Base-by-base conservation (phyloP, 2,329 filamentous ascomycete genomes). In the Triangularia setosa region DNA sequence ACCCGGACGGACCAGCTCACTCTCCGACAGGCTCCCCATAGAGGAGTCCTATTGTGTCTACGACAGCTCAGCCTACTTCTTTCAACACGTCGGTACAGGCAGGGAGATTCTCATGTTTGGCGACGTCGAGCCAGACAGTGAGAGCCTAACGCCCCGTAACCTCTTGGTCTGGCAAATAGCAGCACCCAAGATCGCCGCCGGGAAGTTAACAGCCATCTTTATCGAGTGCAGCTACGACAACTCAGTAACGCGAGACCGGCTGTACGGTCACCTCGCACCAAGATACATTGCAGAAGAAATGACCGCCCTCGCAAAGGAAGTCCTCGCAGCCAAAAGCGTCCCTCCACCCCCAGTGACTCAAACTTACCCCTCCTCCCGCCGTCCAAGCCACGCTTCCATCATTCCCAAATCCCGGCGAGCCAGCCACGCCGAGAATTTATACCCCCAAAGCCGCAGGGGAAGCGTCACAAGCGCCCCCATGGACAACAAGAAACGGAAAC, bases 181-280 rank as follows among this genome's bases (percentile, higher is more conserved):
- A 0, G 94, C 93, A 0, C 90, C 90, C 8, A 97, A 96, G 74
- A 87, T 99, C 25, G 90, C 83, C 0, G 79, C 82, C 0, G 91
- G 92, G 1, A 81, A 84, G 3, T 82, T 99, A 0, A 84, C 83
- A 0, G 94, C 90, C 11, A 90, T 99, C 12, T 94, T 98, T 73
- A 96, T 99, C 70, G 95, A 99, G 79, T 98, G 94, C 76, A 96
- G 92, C 67, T 99, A 94, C 75, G 90, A 92, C 66, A 90, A 97
- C 75, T 85, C 86, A 7, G 90, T 93, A 71, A 83, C 86, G 23
- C 88, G 95, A 65, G 88, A 90, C 58, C 85, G 88, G 0, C 82
- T 99, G 0, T 99, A 93, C 69, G 95, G 95, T 0, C 95, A 99
- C 71, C 80, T 99, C 14, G 91, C 92, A 40, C 95, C 95, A 0